Evolutionary conservation across 140 eudicot species (phyloP), one percentile per base, ranked within the genome.

Genomic region (Anethum foeniculum): DNA sequence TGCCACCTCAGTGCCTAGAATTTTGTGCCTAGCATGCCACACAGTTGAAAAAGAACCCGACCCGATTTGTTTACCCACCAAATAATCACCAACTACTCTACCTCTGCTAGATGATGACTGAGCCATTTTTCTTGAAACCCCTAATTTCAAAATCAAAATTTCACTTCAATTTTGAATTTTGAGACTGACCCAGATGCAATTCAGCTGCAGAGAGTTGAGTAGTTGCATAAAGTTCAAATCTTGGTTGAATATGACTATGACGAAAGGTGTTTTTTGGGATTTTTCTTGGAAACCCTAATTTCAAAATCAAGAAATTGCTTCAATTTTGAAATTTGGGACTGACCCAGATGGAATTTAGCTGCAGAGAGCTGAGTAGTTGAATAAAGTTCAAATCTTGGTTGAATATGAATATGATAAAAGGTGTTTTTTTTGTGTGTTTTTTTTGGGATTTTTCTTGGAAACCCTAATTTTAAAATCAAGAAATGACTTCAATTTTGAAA

Each of bases 31-130:
- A 1, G 90, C 98, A 43, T 83, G 96, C 97, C 97, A 92, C 71
- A 94, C 98, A 75, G 88, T 91, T 2, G 97, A 94, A 80, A 94
- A 94, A n/a, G 98, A 94, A 30, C 98, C 98, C 36, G 91, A 77
- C 56, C 98, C 97, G 25, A 94, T 84, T 85, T 92, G 97, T 76
- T 78, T 90, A 54, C 89, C 96, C 21, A 94, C 96, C 82, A 86
- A 76, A 25, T 94, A 94, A 30, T 94, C 98, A 54, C 98, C 97
- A 39, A 94, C 90, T 76, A 87, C 83, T 84, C 92, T 88, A 51
- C 43, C 88, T 82, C 93, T 84, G 76, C 86, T 47, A 28, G 62
- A 79, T 80, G 85, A 51, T 54, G 93, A 83, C 82, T 84, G 90
- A 80, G 84, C 84, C 88, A 85, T 91, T 51, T 23, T 44, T 47